phyloP scores from a whole-genome alignment of 2,329 filamentous ascomycete species.

The Catunica adiposa region DNA sequence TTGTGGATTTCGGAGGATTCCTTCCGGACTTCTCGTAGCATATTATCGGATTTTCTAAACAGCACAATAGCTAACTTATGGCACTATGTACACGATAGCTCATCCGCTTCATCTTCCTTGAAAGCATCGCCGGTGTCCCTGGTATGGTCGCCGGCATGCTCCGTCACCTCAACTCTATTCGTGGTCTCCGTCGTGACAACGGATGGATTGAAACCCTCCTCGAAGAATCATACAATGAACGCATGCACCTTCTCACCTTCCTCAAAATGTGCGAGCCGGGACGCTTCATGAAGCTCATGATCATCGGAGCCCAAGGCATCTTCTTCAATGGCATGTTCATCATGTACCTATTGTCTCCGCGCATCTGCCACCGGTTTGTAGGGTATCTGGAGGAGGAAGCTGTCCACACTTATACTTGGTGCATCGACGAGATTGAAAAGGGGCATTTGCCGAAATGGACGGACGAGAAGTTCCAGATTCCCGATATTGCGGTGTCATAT shows the following conservation, averaged over 20 bases:
- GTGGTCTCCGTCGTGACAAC: slow-evolving; percentile 79
- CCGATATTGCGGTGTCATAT: slow-evolving; percentile 77
- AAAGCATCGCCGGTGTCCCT: slow-evolving; percentile 85
- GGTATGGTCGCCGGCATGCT: slow-evolving; percentile 97
- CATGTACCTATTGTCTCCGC: slow-evolving; percentile 70
- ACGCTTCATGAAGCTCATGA: slow-evolving; percentile 81
- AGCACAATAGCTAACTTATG: neutral
- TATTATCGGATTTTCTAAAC: too few species aligned
- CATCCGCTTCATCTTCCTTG: slow-evolving; percentile 78
- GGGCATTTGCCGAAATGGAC: slow-evolving; percentile 75
- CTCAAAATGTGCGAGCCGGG: slow-evolving; percentile 66
- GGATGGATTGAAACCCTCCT: slow-evolving; percentile 91
- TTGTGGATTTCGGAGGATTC: too few species aligned
- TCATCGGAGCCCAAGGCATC: slow-evolving; percentile 81
- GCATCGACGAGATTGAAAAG: slow-evolving; percentile 69
- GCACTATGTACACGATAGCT: slow-evolving; percentile 27
- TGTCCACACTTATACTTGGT: slow-evolving; percentile 84
- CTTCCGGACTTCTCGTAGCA: too few species aligned
- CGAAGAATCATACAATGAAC: slow-evolving; percentile 81
- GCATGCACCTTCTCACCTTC: slow-evolving; percentile 86
- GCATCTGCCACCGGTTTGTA: slow-evolving; percentile 85
- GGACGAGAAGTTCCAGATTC: slow-evolving; percentile 51
- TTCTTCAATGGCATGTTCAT: slow-evolving; percentile 94
- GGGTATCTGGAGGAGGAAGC: slow-evolving; percentile 96
- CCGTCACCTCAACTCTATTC: slow-evolving; percentile 67